Percentiles rank a stretch among this genome's conserved stretches.
These are phyloP conservation scores for Podospora sp. DNA, from an alignment of 495 filamentous ascomycete species.

Conservation along the genomic window DNA sequence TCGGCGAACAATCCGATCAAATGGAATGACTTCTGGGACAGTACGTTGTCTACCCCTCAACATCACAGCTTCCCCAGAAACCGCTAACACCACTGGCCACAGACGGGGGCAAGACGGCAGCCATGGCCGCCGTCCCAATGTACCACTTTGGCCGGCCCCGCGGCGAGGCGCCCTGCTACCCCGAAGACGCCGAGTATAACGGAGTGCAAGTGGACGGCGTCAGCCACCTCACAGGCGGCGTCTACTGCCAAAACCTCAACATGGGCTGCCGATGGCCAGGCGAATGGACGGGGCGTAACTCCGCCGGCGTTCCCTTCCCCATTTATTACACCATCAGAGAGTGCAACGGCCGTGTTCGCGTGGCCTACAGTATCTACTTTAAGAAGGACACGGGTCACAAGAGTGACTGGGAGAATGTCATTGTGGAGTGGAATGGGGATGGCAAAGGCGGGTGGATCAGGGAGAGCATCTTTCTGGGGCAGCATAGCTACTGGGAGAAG, in stretches of 20 bases:
- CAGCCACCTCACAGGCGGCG: conserved; percentile 1
- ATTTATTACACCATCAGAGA: conserved; percentile 7
- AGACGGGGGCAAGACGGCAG: conserved; percentile 3
- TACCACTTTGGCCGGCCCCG: conserved; percentile 8
- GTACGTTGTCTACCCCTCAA: conserved; percentile 1
- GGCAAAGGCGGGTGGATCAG: background rate
- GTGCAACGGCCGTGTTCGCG: background rate
- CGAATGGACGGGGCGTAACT: conserved; percentile 10
- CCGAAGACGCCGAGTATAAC: conserved; percentile 11
- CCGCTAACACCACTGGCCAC: background rate
- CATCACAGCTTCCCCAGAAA: background rate
- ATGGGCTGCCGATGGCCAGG: conserved; percentile 3
- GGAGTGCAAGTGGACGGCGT: conserved; percentile 6
- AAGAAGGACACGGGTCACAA: conserved; percentile 8
- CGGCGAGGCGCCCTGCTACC: conserved; percentile 5
- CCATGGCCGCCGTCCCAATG: conserved; percentile 8
- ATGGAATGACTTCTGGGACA: conserved; percentile 9
- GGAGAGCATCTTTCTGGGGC: conserved; percentile 9
- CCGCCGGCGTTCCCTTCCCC: background rate
- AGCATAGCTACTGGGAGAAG: conserved; percentile 10
- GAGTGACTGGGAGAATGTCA: conserved; percentile 9
- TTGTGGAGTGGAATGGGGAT: conserved; percentile 11
- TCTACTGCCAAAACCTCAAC: conserved; percentile 2
- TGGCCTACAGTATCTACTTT: conserved; percentile 11
- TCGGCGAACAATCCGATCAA: conserved; percentile 6